These are phyloP conservation scores for Suhomyces guaymorum DNA, from an alignment of 1,139 yeast species.

Conservation along the genomic window DNA sequence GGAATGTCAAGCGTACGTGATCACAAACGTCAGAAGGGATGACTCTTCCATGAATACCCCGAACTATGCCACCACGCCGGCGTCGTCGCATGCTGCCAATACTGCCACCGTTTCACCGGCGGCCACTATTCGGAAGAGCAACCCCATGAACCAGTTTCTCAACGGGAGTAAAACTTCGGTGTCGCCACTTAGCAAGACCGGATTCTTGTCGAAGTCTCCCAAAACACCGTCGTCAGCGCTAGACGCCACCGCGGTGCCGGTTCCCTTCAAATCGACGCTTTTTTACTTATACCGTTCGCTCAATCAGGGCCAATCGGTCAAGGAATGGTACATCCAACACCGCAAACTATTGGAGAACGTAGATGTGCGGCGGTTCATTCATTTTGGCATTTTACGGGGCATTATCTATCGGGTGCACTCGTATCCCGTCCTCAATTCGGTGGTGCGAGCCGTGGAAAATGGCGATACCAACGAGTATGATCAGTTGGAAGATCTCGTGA, in stretches of 20 bases:
- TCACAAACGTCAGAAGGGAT: slow-evolving; percentile 22
- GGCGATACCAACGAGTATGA: slow-evolving; percentile 32
- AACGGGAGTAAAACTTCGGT: slow-evolving; percentile 11
- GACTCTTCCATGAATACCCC: slow-evolving; percentile 12
- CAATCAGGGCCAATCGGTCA: slow-evolving; percentile 74
- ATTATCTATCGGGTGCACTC: slow-evolving; percentile 78
- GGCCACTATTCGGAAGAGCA: slow-evolving; percentile 6
- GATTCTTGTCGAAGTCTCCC: slow-evolving; percentile 13
- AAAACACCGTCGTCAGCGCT: slow-evolving; percentile 12
- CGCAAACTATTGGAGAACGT: slow-evolving; percentile 57
- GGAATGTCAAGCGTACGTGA: slow-evolving; percentile 83
- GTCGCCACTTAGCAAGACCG: slow-evolving; percentile 14
- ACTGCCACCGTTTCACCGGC: slow-evolving; percentile 7
- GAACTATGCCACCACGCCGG: slow-evolving; percentile 7
- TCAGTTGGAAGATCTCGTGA: slow-evolving; percentile 27
- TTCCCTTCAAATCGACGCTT: slow-evolving; percentile 67
- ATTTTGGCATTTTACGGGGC: slow-evolving; percentile 84
- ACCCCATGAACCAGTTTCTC: slow-evolving; percentile 12
- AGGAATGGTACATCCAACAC: slow-evolving; percentile 78
- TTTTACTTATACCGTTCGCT: slow-evolving; percentile 77
- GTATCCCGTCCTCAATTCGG: slow-evolving; percentile 60
- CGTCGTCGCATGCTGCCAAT: slow-evolving; percentile 8
- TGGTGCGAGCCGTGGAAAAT: slow-evolving; percentile 37
- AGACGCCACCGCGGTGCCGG: slow-evolving; percentile 21
- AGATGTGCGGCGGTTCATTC: slow-evolving; percentile 79